phyloP scores from a whole-genome alignment of 179 eudicot species.

The Nepenthes alata region DNA sequence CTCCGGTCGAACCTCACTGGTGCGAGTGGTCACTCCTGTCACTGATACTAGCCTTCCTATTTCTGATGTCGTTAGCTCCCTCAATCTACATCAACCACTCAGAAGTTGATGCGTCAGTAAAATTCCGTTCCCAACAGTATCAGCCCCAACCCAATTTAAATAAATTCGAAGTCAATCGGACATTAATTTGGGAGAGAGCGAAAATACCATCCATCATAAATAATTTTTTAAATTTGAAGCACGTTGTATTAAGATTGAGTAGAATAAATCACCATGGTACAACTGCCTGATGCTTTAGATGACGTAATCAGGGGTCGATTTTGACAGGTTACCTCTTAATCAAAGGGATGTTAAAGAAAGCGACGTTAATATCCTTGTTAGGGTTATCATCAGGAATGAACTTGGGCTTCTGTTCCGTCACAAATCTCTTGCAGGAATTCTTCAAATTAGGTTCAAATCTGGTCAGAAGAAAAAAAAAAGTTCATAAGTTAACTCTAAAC shows the following conservation, averaged over 20 bases:
- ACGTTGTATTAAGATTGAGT: too few species aligned
- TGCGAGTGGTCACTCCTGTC: slow-evolving; percentile 88
- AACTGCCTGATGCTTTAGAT: too few species aligned
- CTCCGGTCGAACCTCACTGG: slow-evolving; percentile 97
- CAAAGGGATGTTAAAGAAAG: slow-evolving; percentile 74
- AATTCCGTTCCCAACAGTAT: too few species aligned
- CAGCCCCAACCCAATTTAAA: too few species aligned
- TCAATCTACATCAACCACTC: slow-evolving; percentile 32
- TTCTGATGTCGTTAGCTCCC: slow-evolving; percentile 74
- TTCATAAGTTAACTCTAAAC: not conserved
- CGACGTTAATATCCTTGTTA: slow-evolving; percentile 73
- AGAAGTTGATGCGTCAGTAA: too few species aligned
- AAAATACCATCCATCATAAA: too few species aligned
- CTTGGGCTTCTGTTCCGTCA: slow-evolving; percentile 65
- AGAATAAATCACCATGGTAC: too few species aligned
- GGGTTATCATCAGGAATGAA: slow-evolving; percentile 73
- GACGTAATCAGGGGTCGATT: too few species aligned
- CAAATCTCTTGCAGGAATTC: slow-evolving; percentile 85
- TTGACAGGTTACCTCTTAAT: slow-evolving; percentile 42
- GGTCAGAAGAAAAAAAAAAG: not conserved
- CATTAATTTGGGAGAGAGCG: too few species aligned
- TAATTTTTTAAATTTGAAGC: too few species aligned
- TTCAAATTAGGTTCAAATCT: slow-evolving; percentile 77
- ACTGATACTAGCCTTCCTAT: slow-evolving; percentile 79
- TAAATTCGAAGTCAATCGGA: too few species aligned